Evolutionary conservation across 192 early-diverging fungal genomes (phyloP), one percentile per base, ranked within the genome.

Genomic region (Thamnidium elegans): DNA sequence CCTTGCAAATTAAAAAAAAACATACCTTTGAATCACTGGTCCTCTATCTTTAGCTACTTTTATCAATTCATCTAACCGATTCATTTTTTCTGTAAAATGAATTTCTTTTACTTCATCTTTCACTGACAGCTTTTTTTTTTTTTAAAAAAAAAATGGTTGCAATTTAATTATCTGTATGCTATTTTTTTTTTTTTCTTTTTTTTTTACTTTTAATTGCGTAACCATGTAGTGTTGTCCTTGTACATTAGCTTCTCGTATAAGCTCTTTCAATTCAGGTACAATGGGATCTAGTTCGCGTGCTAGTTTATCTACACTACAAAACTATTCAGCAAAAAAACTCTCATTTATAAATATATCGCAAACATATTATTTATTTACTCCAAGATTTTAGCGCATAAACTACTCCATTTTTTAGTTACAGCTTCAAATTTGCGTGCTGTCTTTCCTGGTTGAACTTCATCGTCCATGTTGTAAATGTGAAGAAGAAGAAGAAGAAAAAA

Each of bases 11-110:
- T 26, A 26, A n/a, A n/a, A n/a, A n/a, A n/a, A n/a, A 26, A 26
- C 26, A 26, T 26, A 43, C 56, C 39, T 39, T 58, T 39, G 9
- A 0, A 10, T 26, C 4, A 59, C 21, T 0, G 19, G 39, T 26
- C 17, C 20, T 2, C 36, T 7, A 14, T 45, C 17, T 11, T 50
- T 36, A 11, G 65, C 55, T 42, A 50, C 47, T 36, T 66, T 32
- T 13, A 50, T 34, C 5, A 50, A 23, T 34, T 58, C 10, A 34
- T 66, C 65, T 31, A 66, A 14, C 8, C 58, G 32, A 20, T 42
- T 58, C 3, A 50, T 32, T 20, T 48, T 58, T 21, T 58, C 55
- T 43, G 36, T 7, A 9, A 66, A 23, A 7, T 58, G 44, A 14
- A 46, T 17, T 30, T 58, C 46, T 45, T 59, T 10, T 39, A 59